phyloP scores from a whole-genome alignment of 1,139 yeast genomes.

The Citeromyces hawaiiensis region DNA sequence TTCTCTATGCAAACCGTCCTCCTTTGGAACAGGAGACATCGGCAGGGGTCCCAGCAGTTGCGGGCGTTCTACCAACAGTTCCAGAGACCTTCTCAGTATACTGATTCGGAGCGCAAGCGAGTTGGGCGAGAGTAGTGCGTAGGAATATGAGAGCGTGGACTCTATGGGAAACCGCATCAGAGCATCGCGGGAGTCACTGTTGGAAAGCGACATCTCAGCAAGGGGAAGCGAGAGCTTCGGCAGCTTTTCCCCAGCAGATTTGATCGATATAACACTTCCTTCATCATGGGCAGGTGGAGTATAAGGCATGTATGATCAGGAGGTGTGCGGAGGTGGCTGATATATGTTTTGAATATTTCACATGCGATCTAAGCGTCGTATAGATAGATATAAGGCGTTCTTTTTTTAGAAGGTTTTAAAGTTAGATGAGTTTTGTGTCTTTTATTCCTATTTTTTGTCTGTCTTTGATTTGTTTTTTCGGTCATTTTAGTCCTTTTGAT shows the following conservation, averaged over 20 bases:
- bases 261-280: neutral
- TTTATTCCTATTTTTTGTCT: too few species aligned
- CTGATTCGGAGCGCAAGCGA: constrained; percentile 65
- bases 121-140: constrained; percentile 71
- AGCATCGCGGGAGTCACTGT: constrained; percentile 11
- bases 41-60: constrained; percentile 21
- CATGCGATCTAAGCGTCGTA: too few species aligned
- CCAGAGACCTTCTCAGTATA: constrained; percentile 63
- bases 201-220: neutral
- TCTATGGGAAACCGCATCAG: constrained; percentile 56
- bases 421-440: too few species aligned
- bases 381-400: too few species aligned
- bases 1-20: neutral
- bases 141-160: constrained; percentile 76
- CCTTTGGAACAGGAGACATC: neutral
- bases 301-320: too few species aligned
- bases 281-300: neutral
- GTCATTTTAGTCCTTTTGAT: too few species aligned
- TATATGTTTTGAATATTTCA: too few species aligned
- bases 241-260: neutral
- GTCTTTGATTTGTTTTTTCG: too few species aligned
- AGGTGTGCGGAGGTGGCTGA: too few species aligned
- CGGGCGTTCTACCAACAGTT: constrained; percentile 55
- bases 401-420: too few species aligned
- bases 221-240: too few species aligned